Base-by-base conservation (phyloP, 139 green algal species). In the Penium margaritaceum region DNA sequence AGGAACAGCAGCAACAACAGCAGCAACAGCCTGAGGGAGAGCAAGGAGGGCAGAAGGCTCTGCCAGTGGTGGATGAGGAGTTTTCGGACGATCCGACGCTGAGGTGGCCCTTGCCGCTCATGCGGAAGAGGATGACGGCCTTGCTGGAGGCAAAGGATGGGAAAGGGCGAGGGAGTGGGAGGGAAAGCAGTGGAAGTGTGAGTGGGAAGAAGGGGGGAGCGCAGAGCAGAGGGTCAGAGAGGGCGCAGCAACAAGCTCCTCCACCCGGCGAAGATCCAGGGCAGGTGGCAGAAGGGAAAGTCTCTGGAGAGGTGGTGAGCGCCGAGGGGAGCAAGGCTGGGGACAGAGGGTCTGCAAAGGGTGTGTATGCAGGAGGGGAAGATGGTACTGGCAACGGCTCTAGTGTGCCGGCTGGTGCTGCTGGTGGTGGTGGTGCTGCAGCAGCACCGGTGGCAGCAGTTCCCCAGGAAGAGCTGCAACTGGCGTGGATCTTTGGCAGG, bases 401-500 rank as follows among this genome's bases (percentile, higher is more conserved):
- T n/a, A n/a, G n/a, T n/a, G n/a, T n/a, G n/a, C n/a, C n/a, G n/a
- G 47, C 47, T 21, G 9, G 2, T 58, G 47, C 47, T 58, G 47
- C 17, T 54, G 44, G 17, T 57, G 46, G 12, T 57, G 46, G 46
- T 57, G 9, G 3, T 4, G 24, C 51, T 60, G 51, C 24, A 32
- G 47, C 12, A 33, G 55, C 27, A 24, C 27, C 55, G 29, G 66
- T 24, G 21, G 14, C 6, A 32, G 21, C 33, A 12, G 9, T 17
- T 41, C 57, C 3, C 15, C 66, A 74, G 14, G 43, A 55, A 7
- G 66, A 74, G 17, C 2, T 74, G 12, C 66, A 74, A 19, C 66
- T 74, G 1, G 47, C 66, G 2, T 74, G 66, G 66, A 74, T 74
- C 19, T 74, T 66, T 34, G 66, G 66, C n/a, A 29, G 35, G 2